Conservation (phyloP, 2,329 filamentous ascomycete genomes). For the Cladosporium sp. region DNA sequence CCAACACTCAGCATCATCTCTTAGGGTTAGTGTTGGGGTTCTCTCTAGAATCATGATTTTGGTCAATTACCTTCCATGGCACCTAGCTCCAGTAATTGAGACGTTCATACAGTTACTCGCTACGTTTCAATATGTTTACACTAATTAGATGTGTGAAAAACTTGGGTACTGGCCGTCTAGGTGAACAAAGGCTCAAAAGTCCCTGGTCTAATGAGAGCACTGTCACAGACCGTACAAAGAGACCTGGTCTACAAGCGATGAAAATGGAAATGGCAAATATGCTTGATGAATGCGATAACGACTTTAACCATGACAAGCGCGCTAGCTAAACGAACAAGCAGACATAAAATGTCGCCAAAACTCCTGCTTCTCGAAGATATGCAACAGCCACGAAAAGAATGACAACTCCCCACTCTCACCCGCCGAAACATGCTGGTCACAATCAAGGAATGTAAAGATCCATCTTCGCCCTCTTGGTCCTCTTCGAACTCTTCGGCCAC, state of each 20-base stretch:
- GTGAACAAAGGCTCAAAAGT: too few relatives aligned
- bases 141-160: neutral
- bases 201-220: neutral
- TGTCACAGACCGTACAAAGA: too few relatives aligned
- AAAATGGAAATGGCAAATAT: neutral
- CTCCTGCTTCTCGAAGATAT: neutral
- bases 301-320: neutral
- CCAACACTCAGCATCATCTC: too few relatives aligned
- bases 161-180: too few relatives aligned
- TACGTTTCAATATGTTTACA: neutral
- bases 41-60: neutral
- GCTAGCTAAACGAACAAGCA: neutral
- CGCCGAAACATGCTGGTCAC: neutral
- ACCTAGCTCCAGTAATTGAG: neutral
- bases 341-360: neutral
- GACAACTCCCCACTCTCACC: neutral
- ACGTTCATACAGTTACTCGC: too few relatives aligned
- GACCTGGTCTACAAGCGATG: neutral
- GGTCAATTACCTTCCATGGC: neutral
- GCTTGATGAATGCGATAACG: neutral
- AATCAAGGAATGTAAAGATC: conserved; percentile 27
- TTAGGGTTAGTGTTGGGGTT: neutral
- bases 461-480: conserved; percentile 29
- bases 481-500: conserved; percentile 23
- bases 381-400: neutral